phyloP scores from a whole-genome alignment of 805 yeast species.

The Candida mattraensis region DNA sequence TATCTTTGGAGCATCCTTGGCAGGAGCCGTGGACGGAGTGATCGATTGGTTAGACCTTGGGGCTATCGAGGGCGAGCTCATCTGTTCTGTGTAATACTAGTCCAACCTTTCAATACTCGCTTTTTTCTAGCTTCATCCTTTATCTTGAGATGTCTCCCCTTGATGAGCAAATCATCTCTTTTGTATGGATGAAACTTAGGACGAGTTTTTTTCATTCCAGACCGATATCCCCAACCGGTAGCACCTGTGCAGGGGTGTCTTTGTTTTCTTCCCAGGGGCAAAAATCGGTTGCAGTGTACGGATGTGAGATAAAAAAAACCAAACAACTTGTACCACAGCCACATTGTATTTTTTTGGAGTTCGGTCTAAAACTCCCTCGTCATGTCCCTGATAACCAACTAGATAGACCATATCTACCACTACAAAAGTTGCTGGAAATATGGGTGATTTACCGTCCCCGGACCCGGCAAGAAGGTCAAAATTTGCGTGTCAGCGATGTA shows the following conservation, averaged over 20 bases:
- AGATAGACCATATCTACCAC: neutral
- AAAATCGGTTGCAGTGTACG: neutral
- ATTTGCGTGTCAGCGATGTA: slow-evolving; percentile 25
- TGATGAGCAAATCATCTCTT: too few species aligned
- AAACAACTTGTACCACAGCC: too few species aligned
- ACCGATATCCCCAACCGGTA: slow-evolving; percentile 10
- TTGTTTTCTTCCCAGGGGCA: too few species aligned
- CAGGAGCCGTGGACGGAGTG: slow-evolving; percentile 13
- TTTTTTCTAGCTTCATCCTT: too few species aligned
- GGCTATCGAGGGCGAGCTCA: slow-evolving; percentile 26
- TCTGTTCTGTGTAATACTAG: too few species aligned
- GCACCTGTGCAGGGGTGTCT: slow-evolving; percentile 8
- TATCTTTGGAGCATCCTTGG: slow-evolving; percentile 23
- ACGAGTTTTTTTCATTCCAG: slow-evolving; percentile 5
- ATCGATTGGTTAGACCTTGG: slow-evolving; percentile 23
- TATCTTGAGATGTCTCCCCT: too few species aligned
- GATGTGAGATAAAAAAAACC: neutral
- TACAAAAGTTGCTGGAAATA: neutral
- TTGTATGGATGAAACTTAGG: too few species aligned
- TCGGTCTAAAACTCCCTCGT: too few species aligned
- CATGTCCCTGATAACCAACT: too few species aligned
- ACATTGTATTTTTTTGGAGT: too few species aligned
- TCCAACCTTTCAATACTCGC: too few species aligned
- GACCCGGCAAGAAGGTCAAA: slow-evolving; percentile 10
- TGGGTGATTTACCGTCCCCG: neutral